Evolutionary conservation across 2,329 filamentous ascomycete species (phyloP), one percentile per base, ranked within the genome.

Genomic region (Geosmithia morbida): DNA sequence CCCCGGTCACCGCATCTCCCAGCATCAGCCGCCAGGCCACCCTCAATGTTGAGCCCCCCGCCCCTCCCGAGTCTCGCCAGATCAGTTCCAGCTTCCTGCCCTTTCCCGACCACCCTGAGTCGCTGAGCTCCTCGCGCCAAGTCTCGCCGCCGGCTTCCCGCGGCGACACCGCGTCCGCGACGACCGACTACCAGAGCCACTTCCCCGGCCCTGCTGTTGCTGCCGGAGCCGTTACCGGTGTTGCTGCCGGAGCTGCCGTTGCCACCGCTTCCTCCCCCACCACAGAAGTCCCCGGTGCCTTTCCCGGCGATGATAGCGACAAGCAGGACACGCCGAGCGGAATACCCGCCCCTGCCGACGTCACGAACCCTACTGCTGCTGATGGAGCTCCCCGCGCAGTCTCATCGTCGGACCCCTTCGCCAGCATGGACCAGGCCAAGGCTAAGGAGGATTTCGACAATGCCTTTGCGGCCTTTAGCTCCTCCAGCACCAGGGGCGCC

Each of bases 361-460:
- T 20, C 2, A 37, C 46, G 20, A n/a, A 39, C 2, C 46, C 46
- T 11, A 55, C 57, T 43, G 48, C 51, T 40, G 50, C 54, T 46
- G 49, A 41, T 48, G 49, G 22, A 37, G n/a, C 41, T 46, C 30
- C 49, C n/a, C 53, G 52, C 26, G 42, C 54, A 42, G 11, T 16
- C 33, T 37, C 33, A 7, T 37, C 22, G 4, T 53, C 58, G 33
- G 75, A 77, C 53, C 70, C 75, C 7, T 82, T 82, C 49, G 65
- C 64, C 6, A 66, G 66, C 26, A 61, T 72, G 50, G 72, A 76
- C 48, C 66, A 75, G 49, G 69, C 69, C 47, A 79, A 78, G 62
- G 77, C 79, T 41, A 87, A 87, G 66, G 81, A 85, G 45, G 87
- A 92, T 55, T 92, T 94, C 54, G 87, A 94, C 58, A 81, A 82